phyloP scores from a whole-genome alignment of 495 filamentous ascomycete species.

The Podospora sp. region DNA sequence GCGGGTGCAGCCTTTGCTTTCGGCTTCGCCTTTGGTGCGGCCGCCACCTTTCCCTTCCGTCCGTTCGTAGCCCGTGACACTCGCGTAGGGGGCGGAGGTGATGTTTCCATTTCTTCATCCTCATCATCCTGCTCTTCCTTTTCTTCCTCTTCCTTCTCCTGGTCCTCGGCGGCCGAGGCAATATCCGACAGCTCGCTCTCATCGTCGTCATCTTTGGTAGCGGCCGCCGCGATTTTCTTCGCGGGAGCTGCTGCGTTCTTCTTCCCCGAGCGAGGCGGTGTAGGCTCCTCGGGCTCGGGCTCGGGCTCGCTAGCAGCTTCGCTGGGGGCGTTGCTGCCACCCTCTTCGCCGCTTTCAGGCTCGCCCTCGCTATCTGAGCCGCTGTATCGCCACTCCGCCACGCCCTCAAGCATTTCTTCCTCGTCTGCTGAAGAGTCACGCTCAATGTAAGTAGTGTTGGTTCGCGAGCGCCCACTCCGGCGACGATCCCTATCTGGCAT shows the following conservation, averaged over 20 bases:
- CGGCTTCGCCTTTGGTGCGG: conserved; percentile 13
- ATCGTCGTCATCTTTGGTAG: background rate
- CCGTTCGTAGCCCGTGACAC: conserved; percentile 23
- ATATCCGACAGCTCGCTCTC: conserved; percentile 20
- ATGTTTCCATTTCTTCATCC: conserved; percentile 21
- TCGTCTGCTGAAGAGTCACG: conserved; percentile 57
- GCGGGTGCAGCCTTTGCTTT: conserved; percentile 14
- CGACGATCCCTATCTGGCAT: conserved; percentile 46
- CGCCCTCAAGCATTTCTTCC: conserved; percentile 59
- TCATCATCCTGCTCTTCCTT: conserved; percentile 24
- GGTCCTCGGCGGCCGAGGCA: conserved; percentile 12
- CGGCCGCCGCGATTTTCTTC: background rate
- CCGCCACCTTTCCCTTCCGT: conserved; percentile 14
- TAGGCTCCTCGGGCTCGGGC: background rate
- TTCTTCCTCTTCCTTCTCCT: conserved; percentile 7
- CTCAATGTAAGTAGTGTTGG: conserved; percentile 50
- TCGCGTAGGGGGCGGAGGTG: conserved; percentile 2
- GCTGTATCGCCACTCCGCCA: conserved; percentile 57
- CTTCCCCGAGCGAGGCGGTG: background rate
- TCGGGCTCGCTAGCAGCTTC: background rate
- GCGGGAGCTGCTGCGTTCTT: background rate
- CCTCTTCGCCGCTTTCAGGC: conserved; percentile 28
- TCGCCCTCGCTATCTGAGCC: conserved; percentile 25
- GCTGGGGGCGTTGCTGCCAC: conserved; percentile 1
- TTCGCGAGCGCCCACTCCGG: conserved; percentile 53